Evolutionary conservation across 495 filamentous ascomycete genomes (phyloP).

Genomic region (Aspergillus kassunensis): DNA sequence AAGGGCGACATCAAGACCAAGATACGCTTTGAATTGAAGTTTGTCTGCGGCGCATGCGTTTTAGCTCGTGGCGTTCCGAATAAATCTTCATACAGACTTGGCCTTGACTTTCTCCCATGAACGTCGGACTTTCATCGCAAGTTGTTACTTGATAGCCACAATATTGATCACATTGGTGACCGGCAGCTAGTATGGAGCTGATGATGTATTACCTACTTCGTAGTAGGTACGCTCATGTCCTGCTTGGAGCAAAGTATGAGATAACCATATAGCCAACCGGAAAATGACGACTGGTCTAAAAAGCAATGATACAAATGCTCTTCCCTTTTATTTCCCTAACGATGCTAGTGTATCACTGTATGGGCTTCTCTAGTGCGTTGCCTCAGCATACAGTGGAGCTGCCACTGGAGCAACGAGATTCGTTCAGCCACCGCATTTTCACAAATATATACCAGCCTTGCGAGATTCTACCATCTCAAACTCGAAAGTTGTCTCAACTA

Average conservation of each 20-base stretch:
- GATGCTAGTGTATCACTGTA: background rate
- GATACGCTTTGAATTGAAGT: too few species aligned
- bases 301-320: background rate
- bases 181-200: too few species aligned
- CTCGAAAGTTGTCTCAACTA: constrained; percentile 1
- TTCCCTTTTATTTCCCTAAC: background rate
- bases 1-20: too few species aligned
- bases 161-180: too few species aligned
- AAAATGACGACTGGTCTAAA: constrained; percentile 1
- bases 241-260: background rate
- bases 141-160: too few species aligned
- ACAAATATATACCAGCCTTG: constrained; percentile 19
- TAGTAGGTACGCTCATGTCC: background rate
- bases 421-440: constrained; percentile 30
- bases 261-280: too few species aligned
- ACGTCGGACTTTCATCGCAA: too few species aligned
- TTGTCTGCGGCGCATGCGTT: too few species aligned
- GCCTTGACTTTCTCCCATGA: too few species aligned
- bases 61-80: too few species aligned
- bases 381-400: constrained; percentile 9
- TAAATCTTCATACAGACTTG: too few species aligned
- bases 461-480: constrained; percentile 5
- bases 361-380: constrained; percentile 12
- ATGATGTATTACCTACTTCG: too few species aligned
- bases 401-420: constrained; percentile 12